Percentiles rank a stretch among this genome's conserved stretches.
Conservation (phyloP, 768 basidiomycete genomes). For the Calocybe gangraenosa region DNA sequence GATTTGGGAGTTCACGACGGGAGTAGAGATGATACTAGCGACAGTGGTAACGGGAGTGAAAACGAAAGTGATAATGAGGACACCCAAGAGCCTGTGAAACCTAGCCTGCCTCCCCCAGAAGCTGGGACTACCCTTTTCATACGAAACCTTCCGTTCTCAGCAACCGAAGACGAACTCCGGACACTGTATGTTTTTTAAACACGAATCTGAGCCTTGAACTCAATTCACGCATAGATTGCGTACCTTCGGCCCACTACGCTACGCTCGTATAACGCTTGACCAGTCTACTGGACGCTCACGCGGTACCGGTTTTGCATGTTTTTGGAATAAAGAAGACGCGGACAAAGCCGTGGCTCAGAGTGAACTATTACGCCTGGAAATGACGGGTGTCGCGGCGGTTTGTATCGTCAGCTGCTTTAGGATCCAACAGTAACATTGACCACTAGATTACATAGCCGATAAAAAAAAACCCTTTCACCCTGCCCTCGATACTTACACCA, state of each 20-base stretch:
- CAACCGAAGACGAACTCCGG: conserved; percentile 90
- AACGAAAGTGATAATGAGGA: conserved; percentile 28
- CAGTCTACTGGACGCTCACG: conserved; percentile 78
- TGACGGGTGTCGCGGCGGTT: conserved; percentile 39
- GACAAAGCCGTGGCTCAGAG: conserved; percentile 82
- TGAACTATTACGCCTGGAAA: conserved; percentile 64
- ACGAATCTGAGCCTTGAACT: too few relatives aligned
- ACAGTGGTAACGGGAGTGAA: conserved; percentile 32
- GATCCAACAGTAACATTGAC: background rate
- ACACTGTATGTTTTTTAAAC: conserved; percentile 53
- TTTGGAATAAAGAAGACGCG: conserved; percentile 92
- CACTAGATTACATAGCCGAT: conserved; percentile 28
- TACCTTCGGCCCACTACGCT: conserved; percentile 86
- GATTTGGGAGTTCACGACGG: conserved; percentile 42
- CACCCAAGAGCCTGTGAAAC: conserved; percentile 48
- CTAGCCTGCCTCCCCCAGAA: conserved; percentile 77
- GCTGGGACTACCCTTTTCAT: conserved; percentile 91
- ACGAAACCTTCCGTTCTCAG: conserved; percentile 88
- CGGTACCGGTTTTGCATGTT: conserved; percentile 95
- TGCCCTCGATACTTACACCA: conserved; percentile 87
- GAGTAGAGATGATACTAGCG: conserved; percentile 32
- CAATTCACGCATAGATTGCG: conserved; percentile 63
- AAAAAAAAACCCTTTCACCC: conserved; percentile 80
- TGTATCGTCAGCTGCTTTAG: conserved; percentile 8
- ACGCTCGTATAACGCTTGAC: conserved; percentile 89